Conservation (phyloP, 176 grass and related monocot genomes). For the Saccharum officinarum region DNA sequence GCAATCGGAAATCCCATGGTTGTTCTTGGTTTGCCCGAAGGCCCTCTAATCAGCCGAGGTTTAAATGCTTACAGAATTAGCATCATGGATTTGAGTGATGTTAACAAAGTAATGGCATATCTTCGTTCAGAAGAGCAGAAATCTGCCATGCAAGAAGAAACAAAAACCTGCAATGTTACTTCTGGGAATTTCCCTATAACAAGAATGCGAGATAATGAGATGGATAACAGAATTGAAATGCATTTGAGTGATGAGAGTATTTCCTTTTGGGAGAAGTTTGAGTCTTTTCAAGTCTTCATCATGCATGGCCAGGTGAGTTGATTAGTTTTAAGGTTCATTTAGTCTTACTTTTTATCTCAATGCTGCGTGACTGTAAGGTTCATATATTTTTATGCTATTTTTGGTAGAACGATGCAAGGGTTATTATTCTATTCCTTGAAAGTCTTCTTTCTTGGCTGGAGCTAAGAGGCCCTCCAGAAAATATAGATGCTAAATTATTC, state of each 20-base stretch:
- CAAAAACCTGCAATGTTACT: neutral
- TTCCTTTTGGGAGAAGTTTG: constrained; percentile 36
- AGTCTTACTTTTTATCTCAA: neutral
- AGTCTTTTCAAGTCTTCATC: constrained; percentile 41
- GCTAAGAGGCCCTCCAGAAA: neutral
- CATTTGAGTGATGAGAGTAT: neutral
- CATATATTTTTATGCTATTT: neutral
- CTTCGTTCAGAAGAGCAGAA: constrained; percentile 42
- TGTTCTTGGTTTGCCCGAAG: constrained; percentile 41
- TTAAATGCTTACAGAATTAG: constrained; percentile 44
- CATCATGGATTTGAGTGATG: constrained; percentile 37
- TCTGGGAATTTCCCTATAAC: neutral
- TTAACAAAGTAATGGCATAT: constrained; percentile 28
- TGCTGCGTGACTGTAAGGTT: neutral
- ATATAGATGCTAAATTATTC: constrained; percentile 21
- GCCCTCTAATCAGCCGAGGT: neutral
- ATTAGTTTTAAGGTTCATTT: neutral
- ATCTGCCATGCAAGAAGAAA: neutral
- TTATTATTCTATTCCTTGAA: constrained; percentile 30
- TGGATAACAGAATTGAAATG: neutral
- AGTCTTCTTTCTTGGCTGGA: constrained; percentile 18
- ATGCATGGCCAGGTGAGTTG: constrained; percentile 37
- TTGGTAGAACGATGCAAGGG: constrained; percentile 37
- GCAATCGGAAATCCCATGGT: constrained; percentile 57
- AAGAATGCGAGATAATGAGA: neutral